A percentile compares a stretch with the other conserved stretches of the same genome.
Conservation (phyloP, 2,329 filamentous ascomycete genomes). For the Metarhizium rileyi region DNA sequence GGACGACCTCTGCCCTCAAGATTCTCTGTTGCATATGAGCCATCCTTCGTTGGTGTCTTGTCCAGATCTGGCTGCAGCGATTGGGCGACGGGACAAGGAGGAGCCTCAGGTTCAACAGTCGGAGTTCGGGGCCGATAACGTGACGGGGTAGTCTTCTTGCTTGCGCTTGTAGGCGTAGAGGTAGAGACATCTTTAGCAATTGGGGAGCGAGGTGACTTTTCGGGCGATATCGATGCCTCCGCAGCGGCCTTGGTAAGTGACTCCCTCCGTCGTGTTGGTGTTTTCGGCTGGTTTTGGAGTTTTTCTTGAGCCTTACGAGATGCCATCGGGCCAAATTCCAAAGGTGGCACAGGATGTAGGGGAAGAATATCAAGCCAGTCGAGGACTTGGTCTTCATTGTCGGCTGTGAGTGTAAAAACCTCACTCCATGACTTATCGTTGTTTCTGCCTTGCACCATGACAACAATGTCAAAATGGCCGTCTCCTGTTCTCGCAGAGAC, state of each 20-base stretch:
- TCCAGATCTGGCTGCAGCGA: not conserved
- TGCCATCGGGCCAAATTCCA: constrained; percentile 18
- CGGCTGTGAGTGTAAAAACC: constrained; percentile 64
- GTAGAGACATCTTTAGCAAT: constrained; percentile 9
- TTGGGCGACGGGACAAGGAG: not conserved
- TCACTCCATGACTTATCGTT: constrained; percentile 71
- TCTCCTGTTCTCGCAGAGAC: constrained; percentile 77
- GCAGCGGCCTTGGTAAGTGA: constrained; percentile 4
- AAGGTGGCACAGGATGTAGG: constrained; percentile 38
- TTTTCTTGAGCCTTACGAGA: constrained; percentile 22
- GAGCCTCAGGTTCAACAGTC: not conserved
- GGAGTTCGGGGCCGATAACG: constrained; percentile 17
- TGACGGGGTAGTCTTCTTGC: constrained; percentile 14
- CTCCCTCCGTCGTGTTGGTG: constrained; percentile 23
- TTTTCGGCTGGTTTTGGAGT: constrained; percentile 9
- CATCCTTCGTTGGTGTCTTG: constrained; percentile 15
- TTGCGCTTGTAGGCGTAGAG: constrained; percentile 11
- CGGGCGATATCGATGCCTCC: constrained; percentile 16
- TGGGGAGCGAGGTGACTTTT: constrained; percentile 14
- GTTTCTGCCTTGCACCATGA: constrained; percentile 72
- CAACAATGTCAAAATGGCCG: constrained; percentile 57
- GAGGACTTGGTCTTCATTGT: constrained; percentile 64
- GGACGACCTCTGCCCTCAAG: constrained; percentile 18
- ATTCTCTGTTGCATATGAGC: constrained; percentile 12
- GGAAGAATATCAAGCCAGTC: constrained; percentile 84